A percentile compares a stretch with the other conserved stretches of the same genome.
These are phyloP conservation scores for Immersiella caudata DNA, from an alignment of 495 filamentous ascomycete genomes.

Conservation along the genomic window DNA sequence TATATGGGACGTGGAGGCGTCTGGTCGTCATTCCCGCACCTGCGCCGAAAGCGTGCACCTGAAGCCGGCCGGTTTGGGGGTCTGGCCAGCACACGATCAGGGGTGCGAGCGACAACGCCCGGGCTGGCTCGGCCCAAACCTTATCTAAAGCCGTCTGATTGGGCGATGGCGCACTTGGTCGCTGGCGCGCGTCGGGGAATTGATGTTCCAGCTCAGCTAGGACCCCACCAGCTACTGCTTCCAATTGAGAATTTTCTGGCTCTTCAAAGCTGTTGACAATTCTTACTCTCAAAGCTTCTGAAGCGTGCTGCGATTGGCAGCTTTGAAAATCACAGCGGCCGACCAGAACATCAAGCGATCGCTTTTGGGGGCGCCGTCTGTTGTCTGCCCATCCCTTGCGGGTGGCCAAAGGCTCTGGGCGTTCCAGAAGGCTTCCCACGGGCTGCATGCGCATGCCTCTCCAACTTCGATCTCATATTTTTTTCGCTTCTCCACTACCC, in stretches of 20 bases:
- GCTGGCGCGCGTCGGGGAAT: constrained; percentile 15
- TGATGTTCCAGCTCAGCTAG: constrained; percentile 23
- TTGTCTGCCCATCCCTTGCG: neutral
- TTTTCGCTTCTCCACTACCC: constrained; percentile 59
- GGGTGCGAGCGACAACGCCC: neutral
- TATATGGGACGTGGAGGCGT: neutral
- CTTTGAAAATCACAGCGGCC: constrained; percentile 16
- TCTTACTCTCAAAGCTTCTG: constrained; percentile 13
- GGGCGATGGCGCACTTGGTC: neutral
- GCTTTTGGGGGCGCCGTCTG: constrained; percentile 15
- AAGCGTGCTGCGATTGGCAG: constrained; percentile 18
- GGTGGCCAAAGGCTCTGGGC: neutral
- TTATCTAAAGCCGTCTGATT: neutral
- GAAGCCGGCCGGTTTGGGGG: neutral
- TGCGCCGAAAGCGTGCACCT: neutral
- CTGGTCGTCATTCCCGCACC: neutral
- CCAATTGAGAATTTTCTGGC: constrained; percentile 16
- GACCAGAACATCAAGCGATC: constrained; percentile 34
- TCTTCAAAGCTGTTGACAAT: neutral
- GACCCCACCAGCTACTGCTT: neutral
- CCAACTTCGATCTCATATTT: constrained; percentile 47
- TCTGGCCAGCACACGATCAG: neutral
- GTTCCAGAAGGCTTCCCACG: neutral
- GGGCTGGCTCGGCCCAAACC: neutral
- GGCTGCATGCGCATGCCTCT: constrained; percentile 36